phyloP scores from a whole-genome alignment of 192 early-diverging fungal species.

The Pilobolus umbonatus region DNA sequence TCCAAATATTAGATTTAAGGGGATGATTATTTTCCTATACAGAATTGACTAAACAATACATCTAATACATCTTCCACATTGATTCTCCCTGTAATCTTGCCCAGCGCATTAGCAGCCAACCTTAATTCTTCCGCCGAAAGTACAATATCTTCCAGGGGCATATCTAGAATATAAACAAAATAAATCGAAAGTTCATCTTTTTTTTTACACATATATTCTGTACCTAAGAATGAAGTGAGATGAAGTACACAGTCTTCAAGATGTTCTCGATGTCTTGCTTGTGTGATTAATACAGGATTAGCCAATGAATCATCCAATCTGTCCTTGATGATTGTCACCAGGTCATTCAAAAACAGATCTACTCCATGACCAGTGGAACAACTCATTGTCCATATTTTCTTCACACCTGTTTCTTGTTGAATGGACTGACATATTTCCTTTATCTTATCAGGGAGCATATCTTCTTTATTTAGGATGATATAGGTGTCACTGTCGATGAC shows the following conservation, averaged over 20 bases:
- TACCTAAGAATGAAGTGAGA: conserved; percentile 47
- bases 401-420: conserved; percentile 15
- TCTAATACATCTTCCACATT: conserved; percentile 74
- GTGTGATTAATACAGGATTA: conserved; percentile 55
- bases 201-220: background rate
- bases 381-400: conserved; percentile 39
- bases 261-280: conserved; percentile 62
- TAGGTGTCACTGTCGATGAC: conserved; percentile 50
- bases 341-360: conserved; percentile 35
- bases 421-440: too few relatives aligned
- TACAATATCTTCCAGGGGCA: conserved; percentile 49
- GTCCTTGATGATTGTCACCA: conserved; percentile 37
- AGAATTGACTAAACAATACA: conserved; percentile 70
- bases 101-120: conserved; percentile 54
- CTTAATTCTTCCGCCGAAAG: conserved; percentile 72
- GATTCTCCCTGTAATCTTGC: conserved; percentile 67
- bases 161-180: conserved; percentile 4
- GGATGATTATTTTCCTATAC: conserved; percentile 76
- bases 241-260: conserved; percentile 47
- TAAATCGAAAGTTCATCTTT: background rate
- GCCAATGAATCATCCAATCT: conserved; percentile 19
- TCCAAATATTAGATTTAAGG: background rate
- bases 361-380: conserved; percentile 49
- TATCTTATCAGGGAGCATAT: conserved; percentile 25
- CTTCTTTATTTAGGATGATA: conserved; percentile 64